Evolutionary conservation across 2,329 filamentous ascomycete genomes (phyloP).

Genomic region (Pezizomycotina sp.): DNA sequence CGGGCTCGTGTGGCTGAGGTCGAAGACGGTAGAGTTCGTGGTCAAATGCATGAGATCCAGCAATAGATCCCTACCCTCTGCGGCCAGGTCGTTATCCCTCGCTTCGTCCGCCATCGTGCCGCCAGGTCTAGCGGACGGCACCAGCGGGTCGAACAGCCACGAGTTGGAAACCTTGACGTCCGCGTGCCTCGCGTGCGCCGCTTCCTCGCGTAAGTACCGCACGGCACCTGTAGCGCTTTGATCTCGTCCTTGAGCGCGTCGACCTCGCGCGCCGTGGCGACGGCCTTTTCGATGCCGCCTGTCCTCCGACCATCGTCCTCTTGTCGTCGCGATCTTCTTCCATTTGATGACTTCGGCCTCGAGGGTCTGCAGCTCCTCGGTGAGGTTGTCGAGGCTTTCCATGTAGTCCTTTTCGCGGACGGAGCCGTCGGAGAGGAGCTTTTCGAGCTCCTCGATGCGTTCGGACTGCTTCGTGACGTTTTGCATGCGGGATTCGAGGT

Average conservation of each 20-base stretch:
- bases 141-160: constrained; percentile 49
- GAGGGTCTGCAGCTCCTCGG: constrained; percentile 47
- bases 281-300: constrained; percentile 48
- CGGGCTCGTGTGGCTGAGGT: constrained; percentile 42
- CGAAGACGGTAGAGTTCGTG: constrained; percentile 40
- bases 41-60: constrained; percentile 48
- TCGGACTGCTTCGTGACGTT: constrained; percentile 65
- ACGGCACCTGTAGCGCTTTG: constrained; percentile 47
- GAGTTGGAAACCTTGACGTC: constrained; percentile 42
- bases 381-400: constrained; percentile 37
- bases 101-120: constrained; percentile 28
- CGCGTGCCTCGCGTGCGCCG: constrained; percentile 36
- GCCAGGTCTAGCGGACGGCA: constrained; percentile 29
- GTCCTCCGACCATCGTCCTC: constrained; percentile 40
- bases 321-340: constrained; percentile 52
- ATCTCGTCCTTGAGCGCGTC: constrained; percentile 56
- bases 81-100: constrained; percentile 38
- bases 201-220: constrained; percentile 51
- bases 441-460: constrained; percentile 49
- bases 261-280: constrained; percentile 55
- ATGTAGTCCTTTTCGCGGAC: constrained; percentile 33
- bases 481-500: constrained; percentile 71
- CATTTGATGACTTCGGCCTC: constrained; percentile 52
- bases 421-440: constrained; percentile 32
- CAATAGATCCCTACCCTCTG: constrained; percentile 48